phyloP scores from a whole-genome alignment of 23 red algal species.

The Gracilaria vermiculophylla region DNA sequence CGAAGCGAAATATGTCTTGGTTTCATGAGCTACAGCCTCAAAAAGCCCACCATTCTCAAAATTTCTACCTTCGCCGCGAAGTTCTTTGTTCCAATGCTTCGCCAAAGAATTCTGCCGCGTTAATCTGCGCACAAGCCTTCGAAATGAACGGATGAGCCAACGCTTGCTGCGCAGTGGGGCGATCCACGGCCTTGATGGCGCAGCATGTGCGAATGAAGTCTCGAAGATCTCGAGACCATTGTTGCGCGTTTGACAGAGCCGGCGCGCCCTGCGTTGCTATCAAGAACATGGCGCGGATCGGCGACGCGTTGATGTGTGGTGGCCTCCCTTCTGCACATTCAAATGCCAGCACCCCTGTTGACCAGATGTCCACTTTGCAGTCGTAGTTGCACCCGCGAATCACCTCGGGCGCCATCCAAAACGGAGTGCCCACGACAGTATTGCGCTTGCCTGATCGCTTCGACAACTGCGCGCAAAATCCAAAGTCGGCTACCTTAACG shows the following conservation, averaged over 20 bases:
- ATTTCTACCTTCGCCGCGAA: no score
- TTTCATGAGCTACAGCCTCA: no score
- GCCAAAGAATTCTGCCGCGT: slow-evolving; percentile 32
- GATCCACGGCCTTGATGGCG: slow-evolving; percentile 1
- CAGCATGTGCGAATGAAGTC: slow-evolving; percentile 42
- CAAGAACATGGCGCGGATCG: slow-evolving; percentile 93
- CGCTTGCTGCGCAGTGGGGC: slow-evolving; percentile 67
- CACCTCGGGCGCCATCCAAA: slow-evolving; percentile 95
- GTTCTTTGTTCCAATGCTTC: slow-evolving; percentile 26
- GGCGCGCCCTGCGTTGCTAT: slow-evolving; percentile 89
- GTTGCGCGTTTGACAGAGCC: slow-evolving; percentile 7
- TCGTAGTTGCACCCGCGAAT: slow-evolving; percentile 89
- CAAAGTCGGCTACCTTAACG: slow-evolving; percentile 90
- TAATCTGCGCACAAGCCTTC: slow-evolving; percentile 21
- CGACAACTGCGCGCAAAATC: slow-evolving; percentile 77
- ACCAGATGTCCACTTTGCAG: slow-evolving; percentile 90
- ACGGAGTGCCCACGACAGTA: slow-evolving; percentile 85
- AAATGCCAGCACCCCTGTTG: slow-evolving; percentile 75
- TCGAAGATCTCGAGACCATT: slow-evolving; percentile 43
- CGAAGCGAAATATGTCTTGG: no score
- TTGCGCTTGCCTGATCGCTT: slow-evolving; percentile 52
- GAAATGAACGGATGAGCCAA: slow-evolving; percentile 77
- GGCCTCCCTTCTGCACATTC: slow-evolving; percentile 91
- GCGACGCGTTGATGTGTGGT: slow-evolving; percentile 70
- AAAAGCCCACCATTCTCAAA: no score